Base-by-base conservation (phyloP, 1,284 basidiomycete genomes). In the Limonomyces culmigenus region DNA sequence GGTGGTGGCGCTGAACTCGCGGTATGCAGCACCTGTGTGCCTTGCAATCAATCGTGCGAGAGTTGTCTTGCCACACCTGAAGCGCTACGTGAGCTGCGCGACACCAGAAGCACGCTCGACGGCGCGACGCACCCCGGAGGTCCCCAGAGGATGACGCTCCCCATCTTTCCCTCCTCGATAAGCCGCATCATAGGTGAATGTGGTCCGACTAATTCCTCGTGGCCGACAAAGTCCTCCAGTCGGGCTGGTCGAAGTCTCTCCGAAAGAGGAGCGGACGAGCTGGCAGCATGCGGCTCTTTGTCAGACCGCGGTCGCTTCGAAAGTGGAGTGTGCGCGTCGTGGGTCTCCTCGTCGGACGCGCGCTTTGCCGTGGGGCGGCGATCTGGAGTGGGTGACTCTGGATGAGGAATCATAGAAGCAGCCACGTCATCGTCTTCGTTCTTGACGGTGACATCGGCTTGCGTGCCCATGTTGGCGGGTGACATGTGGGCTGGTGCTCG, bases 51-150 rank as follows among this genome's bases (percentile, higher is more conserved):
- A 52, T 39, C 81, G 58, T 0, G 84, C 81, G 5, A 89, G 55
- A 1, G 84, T 88, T 2, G 84, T 88, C 55, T 88, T 87, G 17
- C 84, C 81, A 41, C 72, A 74, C 13, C 70, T 71, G 29, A 16
- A 29, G 23, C 8, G 23, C n/a, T 27, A 10, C 6, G 8, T 32
- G 30, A 25, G 20, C 4, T 36, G 16, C 12, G 10, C 12, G 15
- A 16, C 6, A 19, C 29, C 27, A 19, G 29, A 14, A 15, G 43
- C 32, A 3, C 6, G 29, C 19, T 34, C 10, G n/a, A 21, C n/a
- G 45, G 46, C 36, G 51, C 47, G 34, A 50, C 64, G 37, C 50
- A 69, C 62, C 78, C 79, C 1, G 79, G 76, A 12, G 79, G 80
- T 2, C 79, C 79, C 81, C 80, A 85, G 33, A 79, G 59, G 40